These are phyloP conservation scores for Chaetomiaceae sp. DNA, from an alignment of 2,329 filamentous ascomycete genomes.

Conservation along the genomic window DNA sequence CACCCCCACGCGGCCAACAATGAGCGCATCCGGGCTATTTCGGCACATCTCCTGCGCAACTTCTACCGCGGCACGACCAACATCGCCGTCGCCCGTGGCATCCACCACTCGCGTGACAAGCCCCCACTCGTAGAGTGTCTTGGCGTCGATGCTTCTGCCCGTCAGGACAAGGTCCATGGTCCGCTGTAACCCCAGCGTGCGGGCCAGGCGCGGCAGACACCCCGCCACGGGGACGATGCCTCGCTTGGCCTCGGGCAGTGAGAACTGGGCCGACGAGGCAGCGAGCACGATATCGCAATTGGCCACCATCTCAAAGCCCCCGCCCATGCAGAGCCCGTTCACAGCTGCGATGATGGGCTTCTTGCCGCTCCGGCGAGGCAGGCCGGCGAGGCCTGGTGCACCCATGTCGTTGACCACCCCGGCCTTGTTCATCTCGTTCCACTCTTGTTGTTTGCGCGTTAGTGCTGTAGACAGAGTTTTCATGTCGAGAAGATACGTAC, in stretches of 20 bases:
- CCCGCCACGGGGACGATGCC: constrained; percentile 69
- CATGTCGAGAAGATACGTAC: constrained; percentile 8
- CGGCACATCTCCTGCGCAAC: constrained; percentile 58
- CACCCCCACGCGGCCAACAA: constrained; percentile 66
- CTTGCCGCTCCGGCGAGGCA: constrained; percentile 60
- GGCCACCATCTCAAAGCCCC: constrained; percentile 68
- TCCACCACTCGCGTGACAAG: constrained; percentile 61
- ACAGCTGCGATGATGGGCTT: constrained; percentile 75
- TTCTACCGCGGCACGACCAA: constrained; percentile 55
- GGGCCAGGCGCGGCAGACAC: constrained; percentile 61
- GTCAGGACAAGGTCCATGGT: constrained; percentile 70
- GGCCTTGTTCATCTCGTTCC: constrained; percentile 44
- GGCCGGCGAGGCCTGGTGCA: constrained; percentile 54
- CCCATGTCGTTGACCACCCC: constrained; percentile 33
- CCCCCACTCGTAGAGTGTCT: constrained; percentile 60
- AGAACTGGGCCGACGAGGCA: constrained; percentile 54
- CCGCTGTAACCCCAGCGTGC: constrained; percentile 63
- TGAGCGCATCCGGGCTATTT: constrained; percentile 71
- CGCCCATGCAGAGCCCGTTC: constrained; percentile 69
- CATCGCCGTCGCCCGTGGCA: constrained; percentile 39
- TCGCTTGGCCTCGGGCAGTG: constrained; percentile 64
- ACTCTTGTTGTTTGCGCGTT: constrained; percentile 39
- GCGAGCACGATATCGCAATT: constrained; percentile 69
- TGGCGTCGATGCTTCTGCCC: constrained; percentile 55
- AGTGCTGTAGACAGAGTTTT: neutral